Conservation (phyloP, 2,329 filamentous ascomycete species). For the Rutstroemia sp. region DNA sequence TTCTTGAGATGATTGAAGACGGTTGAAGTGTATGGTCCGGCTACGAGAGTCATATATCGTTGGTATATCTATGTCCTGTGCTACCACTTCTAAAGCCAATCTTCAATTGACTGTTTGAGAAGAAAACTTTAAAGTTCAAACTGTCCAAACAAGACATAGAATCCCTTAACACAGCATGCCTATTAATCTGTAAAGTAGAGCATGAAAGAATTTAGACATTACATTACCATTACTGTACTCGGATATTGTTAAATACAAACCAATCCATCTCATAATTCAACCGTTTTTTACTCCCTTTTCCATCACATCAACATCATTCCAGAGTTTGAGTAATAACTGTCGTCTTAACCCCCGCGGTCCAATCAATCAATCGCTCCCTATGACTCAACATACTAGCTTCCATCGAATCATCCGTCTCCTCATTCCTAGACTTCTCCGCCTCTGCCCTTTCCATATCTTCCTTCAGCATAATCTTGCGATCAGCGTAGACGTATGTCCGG, state of each 20-base stretch:
- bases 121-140: no score
- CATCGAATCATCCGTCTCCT: neutral
- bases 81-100: no score
- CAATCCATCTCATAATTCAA: no score
- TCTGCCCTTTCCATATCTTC: neutral
- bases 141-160: no score
- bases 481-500: constrained; percentile 4
- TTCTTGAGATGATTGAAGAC: no score
- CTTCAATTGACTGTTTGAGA: neutral
- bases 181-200: no score
- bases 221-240: neutral
- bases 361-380: neutral
- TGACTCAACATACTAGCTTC: neutral
- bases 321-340: constrained; percentile 2
- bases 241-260: no score
- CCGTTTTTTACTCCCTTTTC: neutral
- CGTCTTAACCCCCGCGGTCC: neutral
- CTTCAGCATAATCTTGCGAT: neutral
- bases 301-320: neutral
- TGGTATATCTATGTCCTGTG: no score
- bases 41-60: no score
- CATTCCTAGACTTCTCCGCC: neutral
- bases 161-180: no score
- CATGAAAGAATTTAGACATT: neutral
- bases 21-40: no score